Evolutionary conservation across 2,329 filamentous ascomycete species (phyloP), one percentile per base, ranked within the genome.

Genomic region (Penicillium sp.): DNA sequence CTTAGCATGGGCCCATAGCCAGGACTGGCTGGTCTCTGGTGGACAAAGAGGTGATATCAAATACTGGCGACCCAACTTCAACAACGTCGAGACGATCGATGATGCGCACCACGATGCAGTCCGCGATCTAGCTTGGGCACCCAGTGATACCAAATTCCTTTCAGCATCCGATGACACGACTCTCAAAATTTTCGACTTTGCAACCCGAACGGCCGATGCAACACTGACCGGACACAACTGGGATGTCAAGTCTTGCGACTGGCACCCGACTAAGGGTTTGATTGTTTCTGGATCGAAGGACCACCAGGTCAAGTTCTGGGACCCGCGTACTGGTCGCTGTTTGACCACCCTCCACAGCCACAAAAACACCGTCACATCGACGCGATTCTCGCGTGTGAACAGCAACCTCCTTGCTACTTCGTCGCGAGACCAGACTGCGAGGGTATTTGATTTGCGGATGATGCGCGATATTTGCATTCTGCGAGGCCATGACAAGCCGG

Each of bases 11-110:
- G 96, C 94, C 2, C 91, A 97, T 75, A 95, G 90, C 67, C 91
- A 96, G 71, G 94, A 99, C 76, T 99, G 94, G 93, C 82, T 99
- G 13, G 85, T 99, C 53, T 97, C 94, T 8, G 92, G 91, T 52
- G 94, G 97, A 71, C 92, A 97, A 74, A 92, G 94, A 66, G 94
- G 94, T 55, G 84, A 94, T 61, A 88, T 99, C 76, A 97, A 97
- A 78, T 99, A 99, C 78, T 97, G 93, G 91, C 92, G 97, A 74
- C 91, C 93, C 33, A 99, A 97, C 74, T 97, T 99, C 79, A 97
- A 99, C 81, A 97, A 97, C 69, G 92, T 97, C 58, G 91, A 97
- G 75, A 92, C 91, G 52, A 91, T 99, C 53, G 75, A 77, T 53
- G 87, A 92, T 70, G 94, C 92, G 7, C 94, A 97, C 71, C 85